phyloP scores from a whole-genome alignment of 495 filamentous ascomycete species.

The Antarctomyces pellizariae region DNA sequence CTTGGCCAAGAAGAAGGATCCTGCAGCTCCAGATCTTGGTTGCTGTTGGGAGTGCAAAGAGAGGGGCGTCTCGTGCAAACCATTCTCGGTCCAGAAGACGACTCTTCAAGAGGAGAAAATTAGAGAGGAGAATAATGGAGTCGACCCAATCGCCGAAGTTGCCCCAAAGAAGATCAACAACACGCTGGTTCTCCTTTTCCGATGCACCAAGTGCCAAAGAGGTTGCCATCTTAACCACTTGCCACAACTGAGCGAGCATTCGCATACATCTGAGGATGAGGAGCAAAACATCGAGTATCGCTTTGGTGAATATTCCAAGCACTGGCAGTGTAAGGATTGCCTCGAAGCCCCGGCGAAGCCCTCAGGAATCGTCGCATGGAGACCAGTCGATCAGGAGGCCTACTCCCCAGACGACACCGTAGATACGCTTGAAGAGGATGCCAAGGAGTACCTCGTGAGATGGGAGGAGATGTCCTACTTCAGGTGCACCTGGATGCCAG shows the following conservation, averaged over 20 bases:
- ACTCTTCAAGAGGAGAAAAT: constrained; percentile 62
- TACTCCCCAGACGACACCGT: constrained; percentile 23
- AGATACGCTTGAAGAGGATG: constrained; percentile 31
- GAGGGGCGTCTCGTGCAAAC: constrained; percentile 33
- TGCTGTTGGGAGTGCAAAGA: constrained; percentile 44
- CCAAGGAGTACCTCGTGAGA: constrained; percentile 79
- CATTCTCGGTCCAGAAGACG: constrained; percentile 45
- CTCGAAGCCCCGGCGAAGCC: constrained; percentile 31
- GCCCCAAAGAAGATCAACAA: constrained; percentile 46
- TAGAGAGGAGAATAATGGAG: constrained; percentile 48
- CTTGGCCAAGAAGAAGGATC: constrained; percentile 37
- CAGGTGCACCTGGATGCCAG: constrained; percentile 62
- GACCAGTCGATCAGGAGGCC: constrained; percentile 30
- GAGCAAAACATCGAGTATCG: constrained; percentile 21
- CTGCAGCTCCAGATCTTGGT: constrained; percentile 39
- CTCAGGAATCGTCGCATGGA: constrained; percentile 63
- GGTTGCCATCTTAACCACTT: constrained; percentile 69
- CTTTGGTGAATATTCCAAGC: constrained; percentile 34
- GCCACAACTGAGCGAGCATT: constrained; percentile 19
- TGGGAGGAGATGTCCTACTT: constrained; percentile 63
- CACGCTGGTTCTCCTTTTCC: constrained; percentile 50
- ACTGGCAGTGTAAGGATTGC: constrained; percentile 64
- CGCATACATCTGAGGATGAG: constrained; percentile 17
- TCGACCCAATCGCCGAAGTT: constrained; percentile 49
- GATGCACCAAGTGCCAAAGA: constrained; percentile 55